Base-by-base conservation (phyloP, 495 filamentous ascomycete species). In the Lepidopterella palustris region DNA sequence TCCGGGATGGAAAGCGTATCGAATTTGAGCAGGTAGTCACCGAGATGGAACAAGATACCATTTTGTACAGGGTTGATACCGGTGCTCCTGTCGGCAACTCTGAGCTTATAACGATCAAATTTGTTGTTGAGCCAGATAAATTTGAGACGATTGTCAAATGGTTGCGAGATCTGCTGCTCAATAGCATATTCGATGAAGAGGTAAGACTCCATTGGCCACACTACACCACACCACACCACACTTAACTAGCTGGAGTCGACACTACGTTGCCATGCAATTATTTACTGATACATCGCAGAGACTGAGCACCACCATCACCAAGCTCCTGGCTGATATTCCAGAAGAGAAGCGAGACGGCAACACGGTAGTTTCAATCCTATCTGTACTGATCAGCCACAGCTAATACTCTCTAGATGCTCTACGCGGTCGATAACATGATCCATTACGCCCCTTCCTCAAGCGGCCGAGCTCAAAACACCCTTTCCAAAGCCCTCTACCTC, bases 11-110 rank as follows among this genome's bases (percentile, higher is more conserved):
- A 45, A 77, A 89, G 68, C 81, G 78, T 9, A 74, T 99, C 15
- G 84, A 87, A 59, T 99, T 97, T 69, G 95, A 97, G 66, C 79
- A 95, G 51, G 89, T 97, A 24, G 89, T 96, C 13, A 87, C 87
- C 58, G 82, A 90, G 60, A 76, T 99, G 24, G 95, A 97, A 71
- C 83, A 85, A 67, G 92, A 97, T 66, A 97, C 95, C 0, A 85
- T 97, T 53, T 82, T 81, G 60, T 97, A 95, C 69, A 75, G 72
- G 2, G 84, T 96, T 68, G 82, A 83, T 58, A 76, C 78, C 5
- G 89, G 80, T 25, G 73, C 79, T 1, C 76, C 78, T 32, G 74
- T 95, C 35, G 84, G 86, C 21, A 90, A 92, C 71, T 78, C 83
- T 0, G 93, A 97, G 72, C 82, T 87, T 70, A 72, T 97, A 32